These are phyloP conservation scores for Grammothele lineata DNA, from an alignment of 768 basidiomycete genomes.

Conservation along the genomic window DNA sequence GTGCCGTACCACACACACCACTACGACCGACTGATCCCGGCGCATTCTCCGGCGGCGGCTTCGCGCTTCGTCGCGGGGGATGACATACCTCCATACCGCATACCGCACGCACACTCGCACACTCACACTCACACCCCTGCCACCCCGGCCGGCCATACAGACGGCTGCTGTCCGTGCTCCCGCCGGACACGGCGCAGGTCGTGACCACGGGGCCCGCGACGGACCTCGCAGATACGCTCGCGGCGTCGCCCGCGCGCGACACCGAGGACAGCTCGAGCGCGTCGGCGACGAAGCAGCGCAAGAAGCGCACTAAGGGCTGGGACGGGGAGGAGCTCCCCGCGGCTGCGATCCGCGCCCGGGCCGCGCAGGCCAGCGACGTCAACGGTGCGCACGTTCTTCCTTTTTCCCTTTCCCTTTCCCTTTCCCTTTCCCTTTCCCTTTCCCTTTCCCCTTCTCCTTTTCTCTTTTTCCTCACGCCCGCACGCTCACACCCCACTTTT, in stretches of 20 bases:
- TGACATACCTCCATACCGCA: no score
- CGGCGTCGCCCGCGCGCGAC: conserved; percentile 19
- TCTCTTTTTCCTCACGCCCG: no score
- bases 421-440: no score
- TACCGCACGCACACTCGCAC: no score
- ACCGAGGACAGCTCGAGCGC: conserved; percentile 13
- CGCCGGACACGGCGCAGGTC: conserved; percentile 45
- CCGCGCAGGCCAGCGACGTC: conserved; percentile 15
- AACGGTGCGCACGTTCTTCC: conserved; percentile 10
- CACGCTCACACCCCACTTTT: no score
- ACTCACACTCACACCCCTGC: no score
- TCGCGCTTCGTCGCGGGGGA: no score
- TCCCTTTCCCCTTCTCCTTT: no score
- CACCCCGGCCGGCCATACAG: no score
- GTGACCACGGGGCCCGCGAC: conserved; percentile 35
- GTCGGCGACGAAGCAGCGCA: conserved; percentile 33
- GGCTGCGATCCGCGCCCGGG: conserved; percentile 10
- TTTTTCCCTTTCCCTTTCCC: no score
- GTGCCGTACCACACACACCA: background rate
- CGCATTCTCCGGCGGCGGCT: no score
- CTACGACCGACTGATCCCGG: no score
- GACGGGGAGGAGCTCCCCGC: conserved; percentile 55
- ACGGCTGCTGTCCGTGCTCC: conserved; percentile 58
- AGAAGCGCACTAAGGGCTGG: conserved; percentile 62
- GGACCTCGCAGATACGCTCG: conserved; percentile 24